phyloP scores from a whole-genome alignment of 306 rosid genomes.

The Castanea crenata region DNA sequence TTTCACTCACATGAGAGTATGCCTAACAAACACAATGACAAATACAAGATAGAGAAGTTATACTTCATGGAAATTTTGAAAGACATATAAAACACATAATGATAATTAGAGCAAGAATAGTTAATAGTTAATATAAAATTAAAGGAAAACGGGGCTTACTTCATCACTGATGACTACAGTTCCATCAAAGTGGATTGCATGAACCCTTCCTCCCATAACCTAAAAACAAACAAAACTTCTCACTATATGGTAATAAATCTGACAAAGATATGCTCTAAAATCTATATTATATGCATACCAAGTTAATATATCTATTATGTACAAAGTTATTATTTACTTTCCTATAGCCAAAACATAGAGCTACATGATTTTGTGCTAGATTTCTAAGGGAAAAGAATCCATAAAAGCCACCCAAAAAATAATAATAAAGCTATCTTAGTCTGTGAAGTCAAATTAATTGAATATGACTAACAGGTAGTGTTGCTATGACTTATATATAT shows the following conservation, averaged over 20 bases:
- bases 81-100: not conserved
- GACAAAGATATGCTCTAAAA: not conserved
- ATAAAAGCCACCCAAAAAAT: too few species aligned
- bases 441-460: not conserved
- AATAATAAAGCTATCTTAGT: not conserved
- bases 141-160: slow-evolving; percentile 44
- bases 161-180: slow-evolving; percentile 81
- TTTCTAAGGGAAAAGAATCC: too few species aligned
- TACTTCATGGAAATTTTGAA: not conserved
- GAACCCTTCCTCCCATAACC: slow-evolving; percentile 97
- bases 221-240: slow-evolving; percentile 26
- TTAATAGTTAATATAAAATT: not conserved
- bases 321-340: too few species aligned
- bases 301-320: not conserved
- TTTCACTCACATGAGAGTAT: too few species aligned
- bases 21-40: not conserved
- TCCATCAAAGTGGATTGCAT: slow-evolving; percentile 83
- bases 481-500: too few species aligned
- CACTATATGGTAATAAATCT: slow-evolving; percentile 1
- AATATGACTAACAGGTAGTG: too few species aligned
- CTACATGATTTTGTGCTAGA: too few species aligned
- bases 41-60: not conserved
- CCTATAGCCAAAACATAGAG: too few species aligned
- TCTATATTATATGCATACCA: not conserved
- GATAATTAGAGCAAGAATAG: not conserved